Base-by-base conservation (phyloP, 2,329 filamentous ascomycete species). In the Delphinella strobiligena region DNA sequence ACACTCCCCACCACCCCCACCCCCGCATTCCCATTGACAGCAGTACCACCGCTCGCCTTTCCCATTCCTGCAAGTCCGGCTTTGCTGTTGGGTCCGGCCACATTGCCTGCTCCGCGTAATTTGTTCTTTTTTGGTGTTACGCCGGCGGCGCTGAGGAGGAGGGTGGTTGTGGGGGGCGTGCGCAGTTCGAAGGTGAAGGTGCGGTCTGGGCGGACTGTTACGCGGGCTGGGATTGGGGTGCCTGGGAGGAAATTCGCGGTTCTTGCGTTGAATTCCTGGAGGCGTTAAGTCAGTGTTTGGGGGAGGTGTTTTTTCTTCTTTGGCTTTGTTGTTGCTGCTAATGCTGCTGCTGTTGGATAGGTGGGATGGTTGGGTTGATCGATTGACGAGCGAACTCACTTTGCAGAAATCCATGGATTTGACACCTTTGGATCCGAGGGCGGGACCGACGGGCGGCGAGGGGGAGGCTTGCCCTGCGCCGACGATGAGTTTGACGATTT, bases 321-420 rank as follows among this genome's bases (percentile, higher is more conserved):
- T 12, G 8, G 24, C 7, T 29, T 29, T 29, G 7, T 29, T 29
- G 8, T 29, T 29, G 24, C 8, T 29, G 24, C 8, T 29, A 8
- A 7, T 29, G 8, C 12, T 7, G 24, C 7, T 7, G 12, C 8
- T 29, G 12, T 29, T 7, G 24, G 5, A 37, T 14, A 16, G 30
- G 17, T 34, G 19, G 24, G 18, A 39, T 17, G 19, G 17, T 16
- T n/a, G 24, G 30, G 35, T 37, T 57, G 42, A 27, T 7, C 7
- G 22, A 27, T 27, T 7, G 7, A 7, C 7, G 12, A 27, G 12
- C 7, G 22, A 27, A 27, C 22, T 27, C 60, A 93, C 89, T 74
- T 96, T 96, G 78, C 91, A 96, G 62, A 96, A 98, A 66, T 98
- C 91, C 81, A 98, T 98, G 43, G 84, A 93, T 71, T 98, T 98